Base-by-base conservation (phyloP, 1,284 basidiomycete species). In the Sanghuangporus sanghuang region DNA sequence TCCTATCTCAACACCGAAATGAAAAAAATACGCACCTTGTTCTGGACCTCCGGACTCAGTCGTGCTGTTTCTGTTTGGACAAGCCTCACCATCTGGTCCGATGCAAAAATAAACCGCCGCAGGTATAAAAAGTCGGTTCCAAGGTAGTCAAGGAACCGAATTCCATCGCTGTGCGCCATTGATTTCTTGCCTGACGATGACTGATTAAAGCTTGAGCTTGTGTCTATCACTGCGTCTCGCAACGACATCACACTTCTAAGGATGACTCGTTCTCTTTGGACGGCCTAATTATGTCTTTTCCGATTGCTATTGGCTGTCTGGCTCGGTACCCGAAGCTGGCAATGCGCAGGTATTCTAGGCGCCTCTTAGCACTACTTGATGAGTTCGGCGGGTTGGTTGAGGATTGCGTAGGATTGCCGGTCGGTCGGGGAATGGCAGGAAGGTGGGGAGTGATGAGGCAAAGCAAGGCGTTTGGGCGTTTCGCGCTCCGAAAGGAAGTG, bases 101-200 rank as follows among this genome's bases (percentile, higher is more conserved):
- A n/a, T 18, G 58, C 63, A 18, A 64, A 21, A n/a, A 57, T 46
- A 32, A 64, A 64, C 18, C 63, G 63, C 14, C 40, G 58, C 16
- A 64, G 53, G 40, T 64, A 57, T 21, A 46, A 55, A 52, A 64
- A 64, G 35, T 64, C 63, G 48, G 58, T 60, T 36, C 50, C 49
- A 14, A 64, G 35, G 38, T 42, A 54, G 44, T 64, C 63, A 21
- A 64, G 59, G 21, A 64, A 57, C 23, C 40, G 57, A 16, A 64
- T 32, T 36, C 61, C 63, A 32, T 60, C 53, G 40, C 48, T 44
- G 27, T 56, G 40, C 46, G 27, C 40, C 57, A 46, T 46, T 14
- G 8, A 16, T 18, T 46, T 59, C 46, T 49, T 42, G 40, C 23
- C 12, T 49, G 14, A 4, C 16, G 57, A 59, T 21, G 5, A 14